Percentiles rank a stretch among this genome's conserved stretches.
Evolutionary conservation across 306 rosid genomes (phyloP).

Genomic region (Vigna trinervia): DNA sequence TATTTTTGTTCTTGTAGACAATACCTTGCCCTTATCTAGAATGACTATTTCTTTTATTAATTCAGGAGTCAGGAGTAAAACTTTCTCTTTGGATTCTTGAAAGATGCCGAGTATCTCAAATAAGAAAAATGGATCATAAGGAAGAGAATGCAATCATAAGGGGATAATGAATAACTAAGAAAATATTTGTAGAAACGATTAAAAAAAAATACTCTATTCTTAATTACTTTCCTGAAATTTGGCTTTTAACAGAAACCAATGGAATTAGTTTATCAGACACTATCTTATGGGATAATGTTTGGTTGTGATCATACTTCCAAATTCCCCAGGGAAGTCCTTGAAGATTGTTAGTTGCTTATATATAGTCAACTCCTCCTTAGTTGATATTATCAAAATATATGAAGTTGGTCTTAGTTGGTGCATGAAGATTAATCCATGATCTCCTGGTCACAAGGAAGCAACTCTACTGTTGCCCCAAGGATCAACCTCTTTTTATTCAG

Average conservation of each 20-base stretch:
- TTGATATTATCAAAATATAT: conserved; percentile 12
- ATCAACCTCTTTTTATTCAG: neutral
- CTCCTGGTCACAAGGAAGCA: neutral
- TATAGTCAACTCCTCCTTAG: neutral
- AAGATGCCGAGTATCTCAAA: conserved; percentile 10
- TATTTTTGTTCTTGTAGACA: conserved; percentile 2
- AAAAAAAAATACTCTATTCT: neutral
- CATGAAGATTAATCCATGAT: neutral
- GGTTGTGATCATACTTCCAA: conserved; percentile 4
- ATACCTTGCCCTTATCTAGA: neutral
- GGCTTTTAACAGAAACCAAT: conserved; percentile 9
- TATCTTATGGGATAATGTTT: neutral
- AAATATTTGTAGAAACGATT: neutral
- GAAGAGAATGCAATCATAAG: conserved; percentile 1
- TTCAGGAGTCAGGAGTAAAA: neutral
- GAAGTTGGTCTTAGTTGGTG: neutral
- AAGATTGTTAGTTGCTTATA: conserved; percentile 17
- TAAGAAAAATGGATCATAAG: neutral
- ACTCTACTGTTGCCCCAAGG: neutral
- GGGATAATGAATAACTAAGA: neutral
- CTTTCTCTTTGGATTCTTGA: conserved; percentile 14
- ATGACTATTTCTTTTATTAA: conserved; percentile 18
- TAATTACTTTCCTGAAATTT: conserved; percentile 5
- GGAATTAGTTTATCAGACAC: conserved; percentile 7
- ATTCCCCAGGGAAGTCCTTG: neutral